Base-by-base conservation (phyloP, 1,139 yeast species). In the Sugiyamaella novakii region DNA sequence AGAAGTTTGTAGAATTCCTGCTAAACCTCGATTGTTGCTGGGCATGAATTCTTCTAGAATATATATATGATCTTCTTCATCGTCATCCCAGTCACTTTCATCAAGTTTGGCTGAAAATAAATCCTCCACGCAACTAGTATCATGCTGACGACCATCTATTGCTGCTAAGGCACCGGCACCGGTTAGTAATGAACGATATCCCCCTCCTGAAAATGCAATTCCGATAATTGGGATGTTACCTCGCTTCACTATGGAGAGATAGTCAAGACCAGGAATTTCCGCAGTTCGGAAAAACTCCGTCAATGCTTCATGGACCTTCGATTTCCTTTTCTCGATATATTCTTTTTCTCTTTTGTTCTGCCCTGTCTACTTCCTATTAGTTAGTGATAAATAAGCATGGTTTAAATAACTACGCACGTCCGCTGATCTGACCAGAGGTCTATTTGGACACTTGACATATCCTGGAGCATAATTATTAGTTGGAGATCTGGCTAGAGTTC, bases 191-290 rank as follows among this genome's bases (percentile, higher is more conserved):
- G 91, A 78, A 52, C 91, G 68, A 57, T 80, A 83, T 0, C 89
- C 88, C 8, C 92, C 92, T 3, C 92, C 92, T 3, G 89, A 83
- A 24, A 84, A 63, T 0, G 86, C 81, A 7, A 83, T 54, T 0
- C 82, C 84, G 11, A 81, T 70, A 15, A 33, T 43, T 0, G 49
- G 51, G 7, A 38, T 33, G 3, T 62, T 49, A 2, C 63, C 49
- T 1, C 65, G 54, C 8, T 42, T n/a, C 7, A 22, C 31, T 15
- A 42, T 25, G 2, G 11, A 7, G 8, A 8, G 2, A 34, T 42
- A 42, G 51, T 74, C 68, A 46, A 77, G 67, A 1, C 66, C 70
- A 2, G 56, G 56, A 27, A 54, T 51, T 5, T 41, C 39, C 4
- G 47, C 14, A 28, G 72, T 57, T 21, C 59, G 54, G n/a, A 81